Conservation (phyloP, 2,329 filamentous ascomycete species). For the Tympanopsis confertula region DNA sequence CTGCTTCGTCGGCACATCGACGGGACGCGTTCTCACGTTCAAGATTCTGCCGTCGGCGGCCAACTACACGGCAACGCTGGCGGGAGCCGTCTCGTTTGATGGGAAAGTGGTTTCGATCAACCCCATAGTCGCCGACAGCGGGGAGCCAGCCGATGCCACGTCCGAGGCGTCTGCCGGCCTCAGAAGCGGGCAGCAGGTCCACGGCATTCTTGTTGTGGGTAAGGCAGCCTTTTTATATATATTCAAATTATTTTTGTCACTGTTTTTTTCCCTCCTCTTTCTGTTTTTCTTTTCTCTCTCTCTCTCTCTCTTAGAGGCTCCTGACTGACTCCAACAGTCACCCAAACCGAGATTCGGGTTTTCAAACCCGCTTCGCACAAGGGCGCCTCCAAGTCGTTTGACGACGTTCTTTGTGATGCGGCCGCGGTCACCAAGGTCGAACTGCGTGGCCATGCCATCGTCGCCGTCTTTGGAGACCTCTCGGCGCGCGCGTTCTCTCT, state of each 20-base stretch:
- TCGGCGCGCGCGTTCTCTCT: conserved; percentile 53
- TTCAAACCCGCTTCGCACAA: conserved; percentile 56
- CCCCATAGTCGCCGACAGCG: conserved; percentile 51
- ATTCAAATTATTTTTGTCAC: too few species aligned
- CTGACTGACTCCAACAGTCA: conserved; percentile 20
- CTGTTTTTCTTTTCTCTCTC: too few species aligned
- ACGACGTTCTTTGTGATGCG: conserved; percentile 50
- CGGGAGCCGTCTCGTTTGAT: conserved; percentile 40
- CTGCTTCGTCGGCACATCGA: conserved; percentile 57
- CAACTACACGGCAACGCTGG: conserved; percentile 46
- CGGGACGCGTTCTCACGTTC: conserved; percentile 56
- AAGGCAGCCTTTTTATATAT: conserved; percentile 7
- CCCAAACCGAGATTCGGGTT: conserved; percentile 47
- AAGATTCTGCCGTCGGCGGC: conserved; percentile 54
- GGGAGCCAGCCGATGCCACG: conserved; percentile 45
- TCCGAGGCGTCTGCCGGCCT: conserved; percentile 46
- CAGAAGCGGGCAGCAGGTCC: conserved; percentile 43
- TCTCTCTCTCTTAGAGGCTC: neutral
- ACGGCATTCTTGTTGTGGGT: conserved; percentile 50
- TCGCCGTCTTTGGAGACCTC: conserved; percentile 57
- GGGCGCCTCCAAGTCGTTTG: conserved; percentile 58
- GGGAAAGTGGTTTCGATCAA: conserved; percentile 45
- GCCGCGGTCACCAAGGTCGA: conserved; percentile 48
- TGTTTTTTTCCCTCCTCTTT: too few species aligned
- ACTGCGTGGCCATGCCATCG: conserved; percentile 47